A percentile compares a stretch with the other conserved stretches of the same genome.
These are phyloP conservation scores for Fragosphaeria purpurea DNA, from an alignment of 2,329 filamentous ascomycete species.

Conservation along the genomic window DNA sequence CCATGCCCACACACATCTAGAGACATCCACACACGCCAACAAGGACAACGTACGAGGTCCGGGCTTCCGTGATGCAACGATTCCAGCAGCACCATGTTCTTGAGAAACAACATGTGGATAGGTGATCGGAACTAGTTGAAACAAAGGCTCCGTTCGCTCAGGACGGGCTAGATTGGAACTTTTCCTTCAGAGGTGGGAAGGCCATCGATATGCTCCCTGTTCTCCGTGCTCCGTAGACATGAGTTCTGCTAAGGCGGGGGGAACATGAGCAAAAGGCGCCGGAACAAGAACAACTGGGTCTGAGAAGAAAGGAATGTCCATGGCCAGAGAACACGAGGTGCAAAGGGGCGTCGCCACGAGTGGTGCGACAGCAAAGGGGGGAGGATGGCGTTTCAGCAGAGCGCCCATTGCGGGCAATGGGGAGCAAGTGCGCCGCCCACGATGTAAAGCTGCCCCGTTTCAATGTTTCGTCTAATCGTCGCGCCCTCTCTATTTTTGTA, in stretches of 20 bases:
- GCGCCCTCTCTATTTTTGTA: neutral
- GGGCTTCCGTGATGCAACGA: neutral
- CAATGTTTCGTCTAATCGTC: slow-evolving; percentile 3
- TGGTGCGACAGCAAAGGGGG: slow-evolving; percentile 8
- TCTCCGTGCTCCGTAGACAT: too few relatives aligned
- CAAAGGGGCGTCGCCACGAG: neutral
- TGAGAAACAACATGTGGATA: too few relatives aligned
- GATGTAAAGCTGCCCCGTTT: slow-evolving; percentile 15
- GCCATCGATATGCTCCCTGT: too few relatives aligned
- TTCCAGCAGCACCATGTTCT: too few relatives aligned
- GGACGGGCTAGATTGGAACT: too few relatives aligned
- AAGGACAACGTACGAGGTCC: neutral
- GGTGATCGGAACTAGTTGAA: neutral
- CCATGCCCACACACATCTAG: neutral
- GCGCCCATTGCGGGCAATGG: slow-evolving; percentile 6
- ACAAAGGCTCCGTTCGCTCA: neutral
- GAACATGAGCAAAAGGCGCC: neutral
- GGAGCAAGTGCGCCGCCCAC: neutral
- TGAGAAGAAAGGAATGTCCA: too few relatives aligned
- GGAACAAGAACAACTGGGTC: too few relatives aligned
- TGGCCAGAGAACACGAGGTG: too few relatives aligned
- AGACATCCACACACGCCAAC: neutral
- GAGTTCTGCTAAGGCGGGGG: too few relatives aligned
- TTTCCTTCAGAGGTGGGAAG: too few relatives aligned
- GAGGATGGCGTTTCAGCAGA: slow-evolving; percentile 6